A percentile compares a stretch with the other conserved stretches of the same genome.
Evolutionary conservation across 2,329 filamentous ascomycete genomes (phyloP).

Genomic region (Hymenoscyphus fructigenus): DNA sequence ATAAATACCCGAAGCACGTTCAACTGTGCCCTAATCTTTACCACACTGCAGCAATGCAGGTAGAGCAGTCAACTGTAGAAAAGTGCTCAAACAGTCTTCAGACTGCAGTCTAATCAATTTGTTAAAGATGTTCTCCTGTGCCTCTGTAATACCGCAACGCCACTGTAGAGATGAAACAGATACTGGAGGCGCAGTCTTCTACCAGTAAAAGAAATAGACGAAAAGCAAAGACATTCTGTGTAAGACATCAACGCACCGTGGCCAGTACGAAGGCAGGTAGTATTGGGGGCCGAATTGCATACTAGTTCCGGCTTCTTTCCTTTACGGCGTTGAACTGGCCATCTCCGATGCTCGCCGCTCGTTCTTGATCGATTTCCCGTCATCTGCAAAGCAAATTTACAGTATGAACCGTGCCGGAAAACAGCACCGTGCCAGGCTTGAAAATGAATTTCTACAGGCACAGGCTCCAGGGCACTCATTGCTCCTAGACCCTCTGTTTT

Average conservation of each 20-base stretch:
- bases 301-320: not conserved
- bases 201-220: not conserved
- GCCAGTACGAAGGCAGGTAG: not conserved
- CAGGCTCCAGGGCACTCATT: not conserved
- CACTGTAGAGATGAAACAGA: not conserved
- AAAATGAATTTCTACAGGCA: not conserved
- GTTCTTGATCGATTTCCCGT: not conserved
- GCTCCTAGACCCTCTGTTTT: not conserved
- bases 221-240: not conserved
- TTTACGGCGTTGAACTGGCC: too few species aligned
- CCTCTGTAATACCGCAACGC: slow-evolving; percentile 1
- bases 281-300: not conserved
- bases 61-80: not conserved
- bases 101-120: not conserved
- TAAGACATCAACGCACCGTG: not conserved
- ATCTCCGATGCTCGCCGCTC: not conserved
- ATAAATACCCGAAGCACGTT: not conserved
- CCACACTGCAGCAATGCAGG: not conserved
- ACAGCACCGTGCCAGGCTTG: not conserved
- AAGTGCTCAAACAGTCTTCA: not conserved
- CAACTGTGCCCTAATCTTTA: not conserved
- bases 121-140: not conserved
- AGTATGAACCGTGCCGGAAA: not conserved
- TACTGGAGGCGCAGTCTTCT: not conserved
- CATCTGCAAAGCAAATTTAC: not conserved